These are phyloP conservation scores for Eucalyptus grandis DNA, from an alignment of 345 rosid genomes.

Conservation along the genomic window DNA sequence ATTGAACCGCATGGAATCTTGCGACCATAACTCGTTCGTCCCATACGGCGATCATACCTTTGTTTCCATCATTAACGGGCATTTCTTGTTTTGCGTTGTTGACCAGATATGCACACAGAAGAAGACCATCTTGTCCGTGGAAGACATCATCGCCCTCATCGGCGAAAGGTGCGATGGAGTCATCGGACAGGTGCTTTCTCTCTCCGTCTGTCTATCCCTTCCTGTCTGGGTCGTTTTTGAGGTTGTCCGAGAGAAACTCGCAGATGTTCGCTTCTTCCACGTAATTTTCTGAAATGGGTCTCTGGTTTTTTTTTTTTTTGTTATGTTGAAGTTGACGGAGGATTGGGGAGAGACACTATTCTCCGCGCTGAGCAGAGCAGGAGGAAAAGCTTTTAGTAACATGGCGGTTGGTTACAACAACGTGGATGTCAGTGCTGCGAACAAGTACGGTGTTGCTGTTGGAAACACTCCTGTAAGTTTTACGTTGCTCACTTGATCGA, in stretches of 20 bases:
- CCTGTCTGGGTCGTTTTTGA: neutral
- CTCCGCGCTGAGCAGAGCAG: constrained; percentile 80
- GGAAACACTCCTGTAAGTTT: constrained; percentile 90
- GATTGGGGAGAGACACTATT: constrained; percentile 96
- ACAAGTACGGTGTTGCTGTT: constrained; percentile 84
- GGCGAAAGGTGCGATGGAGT: constrained; percentile 93
- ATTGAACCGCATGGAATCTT: neutral
- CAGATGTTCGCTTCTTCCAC: neutral
- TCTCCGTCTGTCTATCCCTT: neutral
- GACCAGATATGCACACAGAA: constrained; percentile 76
- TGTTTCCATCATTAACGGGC: neutral
- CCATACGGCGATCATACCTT: neutral
- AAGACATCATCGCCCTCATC: constrained; percentile 78
- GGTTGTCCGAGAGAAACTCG: neutral
- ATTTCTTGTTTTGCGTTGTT: neutral
- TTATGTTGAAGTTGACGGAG: constrained; percentile 56
- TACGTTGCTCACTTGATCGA: neutral
- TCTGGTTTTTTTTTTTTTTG: neutral
- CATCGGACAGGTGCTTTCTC: constrained; percentile 66
- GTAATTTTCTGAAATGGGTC: neutral
- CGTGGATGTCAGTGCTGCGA: constrained; percentile 92
- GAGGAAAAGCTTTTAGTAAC: constrained; percentile 92
- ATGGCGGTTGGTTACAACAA: constrained; percentile 99
- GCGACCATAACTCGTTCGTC: neutral
- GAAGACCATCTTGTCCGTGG: constrained; percentile 91